Evolutionary conservation across 176 grass and related monocot genomes (phyloP), one percentile per base, ranked within the genome.

Genomic region (Eleusine coracana): DNA sequence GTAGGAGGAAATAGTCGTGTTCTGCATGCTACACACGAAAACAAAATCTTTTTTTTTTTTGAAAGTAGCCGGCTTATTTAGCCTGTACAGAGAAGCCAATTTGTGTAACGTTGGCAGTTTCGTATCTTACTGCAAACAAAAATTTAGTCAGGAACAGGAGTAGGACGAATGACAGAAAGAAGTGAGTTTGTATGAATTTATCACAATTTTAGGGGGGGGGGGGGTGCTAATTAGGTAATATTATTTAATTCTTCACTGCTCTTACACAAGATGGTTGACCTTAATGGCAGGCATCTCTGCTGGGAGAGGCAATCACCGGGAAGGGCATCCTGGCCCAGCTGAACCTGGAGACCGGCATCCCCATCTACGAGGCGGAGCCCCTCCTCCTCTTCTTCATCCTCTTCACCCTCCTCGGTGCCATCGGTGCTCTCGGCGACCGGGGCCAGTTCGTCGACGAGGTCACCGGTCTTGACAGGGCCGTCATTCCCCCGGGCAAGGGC

Each of bases 331-430:
- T 99, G 20, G 25, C 93, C 20, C 97, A 99, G 74, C 77, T 99
- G 62, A 99, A 99, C 85, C 83, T 99, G 38, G 97, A 99, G 81
- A 99, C 97, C 0, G 97, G 97, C 59, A 94, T 99, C 86, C 97
- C 97, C 42, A 99, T 99, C 77, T 99, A 99, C 44, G 97, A 99
- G 49, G 97, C 97, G 3, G 97, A 99, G 93, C 97, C 97, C 14
- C 97, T 99, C 40, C 89, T 99, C 74, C 97, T 99, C 76, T 96
- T 99, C 97, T 99, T 99, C 93, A 99, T 99, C 85, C 91, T 99
- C 77, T 99, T 99, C 83, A 99, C 97, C 25, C 97, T 99, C 75
- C 97, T 96, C 62, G 97, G 93, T 27, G 97, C 97, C 70, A 99
- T 99, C 23, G 97, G 97, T 7, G 97, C 97, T 51, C 97, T 99